Percentiles rank a stretch among this genome's conserved stretches.
Evolutionary conservation across 1,139 yeast species (phyloP).

Genomic region (Geotrichum australiense): DNA sequence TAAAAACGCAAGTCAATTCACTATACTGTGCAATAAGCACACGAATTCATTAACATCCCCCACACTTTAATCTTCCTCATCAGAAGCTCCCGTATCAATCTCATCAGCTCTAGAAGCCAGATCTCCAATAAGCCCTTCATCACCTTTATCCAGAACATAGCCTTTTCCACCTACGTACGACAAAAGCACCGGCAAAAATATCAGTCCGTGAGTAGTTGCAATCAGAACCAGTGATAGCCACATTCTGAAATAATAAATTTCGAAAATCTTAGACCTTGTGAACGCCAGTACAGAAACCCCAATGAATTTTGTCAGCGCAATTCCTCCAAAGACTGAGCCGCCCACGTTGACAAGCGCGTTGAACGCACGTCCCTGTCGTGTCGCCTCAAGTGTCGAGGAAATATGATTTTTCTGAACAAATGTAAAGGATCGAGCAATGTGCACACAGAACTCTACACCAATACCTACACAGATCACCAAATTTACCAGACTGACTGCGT

Average conservation of each 20-base stretch:
- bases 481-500: conserved; percentile 86
- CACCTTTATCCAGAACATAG: conserved; percentile 36
- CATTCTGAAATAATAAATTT: conserved; percentile 89
- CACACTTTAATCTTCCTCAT: conserved; percentile 3
- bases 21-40: too few species aligned
- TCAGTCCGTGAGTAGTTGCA: conserved; percentile 72
- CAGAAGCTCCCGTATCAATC: conserved; percentile 11
- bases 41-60: too few species aligned
- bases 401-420: conserved; percentile 30
- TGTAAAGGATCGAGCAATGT: conserved; percentile 73
- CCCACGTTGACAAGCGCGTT: conserved; percentile 71
- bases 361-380: conserved; percentile 40
- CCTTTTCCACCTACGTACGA: conserved; percentile 57
- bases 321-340: conserved; percentile 83
- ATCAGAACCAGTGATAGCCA: conserved; percentile 78
- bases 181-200: conserved; percentile 68
- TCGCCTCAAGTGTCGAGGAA: conserved; percentile 3
- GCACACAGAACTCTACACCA: conserved; percentile 89
- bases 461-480: conserved; percentile 84
- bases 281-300: conserved; percentile 85
- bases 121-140: conserved; percentile 31
- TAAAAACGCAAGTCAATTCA: too few species aligned
- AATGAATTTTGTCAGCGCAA: conserved; percentile 78
- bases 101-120: conserved; percentile 25
- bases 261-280: conserved; percentile 79